Evolutionary conservation across 305 asterid species (phyloP).

Genomic region (Fraxinus albicans): DNA sequence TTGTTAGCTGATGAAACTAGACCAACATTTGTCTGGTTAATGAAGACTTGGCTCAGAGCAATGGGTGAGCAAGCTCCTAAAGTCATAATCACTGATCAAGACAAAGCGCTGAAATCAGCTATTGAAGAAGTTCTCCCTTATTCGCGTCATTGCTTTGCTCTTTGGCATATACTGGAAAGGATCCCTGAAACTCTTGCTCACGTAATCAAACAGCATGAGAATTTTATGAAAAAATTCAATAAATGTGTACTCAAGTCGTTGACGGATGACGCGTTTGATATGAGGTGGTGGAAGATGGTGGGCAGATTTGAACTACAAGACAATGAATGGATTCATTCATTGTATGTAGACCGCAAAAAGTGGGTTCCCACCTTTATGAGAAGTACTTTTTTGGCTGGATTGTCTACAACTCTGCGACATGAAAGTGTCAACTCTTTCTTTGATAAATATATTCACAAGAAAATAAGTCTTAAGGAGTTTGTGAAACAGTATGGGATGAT

Average conservation of each 20-base stretch:
- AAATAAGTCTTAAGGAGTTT: conserved; percentile 78
- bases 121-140: conserved; percentile 66
- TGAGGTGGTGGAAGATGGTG: conserved; percentile 96
- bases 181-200: conserved; percentile 68
- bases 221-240: conserved; percentile 59
- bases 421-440: conserved; percentile 76
- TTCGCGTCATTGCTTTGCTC: conserved; percentile 73
- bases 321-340: conserved; percentile 77
- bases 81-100: conserved; percentile 78
- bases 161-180: conserved; percentile 81
- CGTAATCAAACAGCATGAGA: conserved; percentile 60
- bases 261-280: conserved; percentile 79
- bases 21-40: conserved; percentile 76
- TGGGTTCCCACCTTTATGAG: conserved; percentile 82
- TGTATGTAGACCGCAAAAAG: conserved; percentile 69
- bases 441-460: conserved; percentile 83
- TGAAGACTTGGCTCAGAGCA: conserved; percentile 92
- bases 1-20: conserved; percentile 71
- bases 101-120: conserved; percentile 59
- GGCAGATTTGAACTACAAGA: conserved; percentile 79
- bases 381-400: conserved; percentile 76
- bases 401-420: conserved; percentile 70
- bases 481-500: conserved; percentile 75
- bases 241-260: conserved; percentile 76
- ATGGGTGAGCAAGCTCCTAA: conserved; percentile 82